Percentiles rank a stretch among this genome's conserved stretches.
Evolutionary conservation across 1,139 yeast genomes (phyloP).

Genomic region (Scheffersomyces lignicola): DNA sequence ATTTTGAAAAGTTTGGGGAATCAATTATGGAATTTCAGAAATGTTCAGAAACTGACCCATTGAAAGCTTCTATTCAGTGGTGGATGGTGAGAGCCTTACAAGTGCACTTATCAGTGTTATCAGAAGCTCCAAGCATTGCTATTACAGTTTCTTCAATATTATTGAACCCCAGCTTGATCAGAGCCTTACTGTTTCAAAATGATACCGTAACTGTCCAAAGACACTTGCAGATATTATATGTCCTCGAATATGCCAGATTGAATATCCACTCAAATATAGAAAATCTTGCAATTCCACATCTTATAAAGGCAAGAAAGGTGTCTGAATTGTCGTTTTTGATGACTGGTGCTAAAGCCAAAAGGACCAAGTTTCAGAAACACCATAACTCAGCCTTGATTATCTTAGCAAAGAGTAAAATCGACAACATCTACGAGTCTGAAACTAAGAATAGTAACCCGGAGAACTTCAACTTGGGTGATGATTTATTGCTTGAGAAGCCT

Average conservation of each 20-base stretch:
- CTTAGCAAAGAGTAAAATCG: slow-evolving; percentile 60
- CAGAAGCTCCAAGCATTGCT: slow-evolving; percentile 55
- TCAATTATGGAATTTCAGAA: slow-evolving; percentile 21
- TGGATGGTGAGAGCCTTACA: slow-evolving; percentile 72
- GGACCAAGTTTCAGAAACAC: slow-evolving; percentile 78
- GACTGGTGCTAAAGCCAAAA: slow-evolving; percentile 86
- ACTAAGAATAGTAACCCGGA: slow-evolving; percentile 39
- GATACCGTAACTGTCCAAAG: slow-evolving; percentile 27
- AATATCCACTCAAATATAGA: slow-evolving; percentile 63
- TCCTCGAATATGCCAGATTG: slow-evolving; percentile 66
- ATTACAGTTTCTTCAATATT: slow-evolving; percentile 42
- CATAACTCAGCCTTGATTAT: slow-evolving; percentile 76
- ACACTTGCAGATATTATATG: slow-evolving; percentile 47
- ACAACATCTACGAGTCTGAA: slow-evolving; percentile 21
- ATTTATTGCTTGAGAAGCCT: slow-evolving; percentile 76
- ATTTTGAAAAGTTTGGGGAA: slow-evolving; percentile 18
- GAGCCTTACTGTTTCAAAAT: slow-evolving; percentile 22
- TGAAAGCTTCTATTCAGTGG: slow-evolving; percentile 58
- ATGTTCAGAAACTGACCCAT: slow-evolving; percentile 20
- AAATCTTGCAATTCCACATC: slow-evolving; percentile 52
- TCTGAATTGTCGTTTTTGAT: slow-evolving; percentile 65
- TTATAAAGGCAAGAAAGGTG: slow-evolving; percentile 52
- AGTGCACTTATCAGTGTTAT: slow-evolving; percentile 58
- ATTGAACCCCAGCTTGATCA: slow-evolving; percentile 33
- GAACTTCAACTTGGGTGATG: slow-evolving; percentile 68